Base-by-base conservation (phyloP, 192 early-diverging fungal genomes). In the Coemansia sp. region DNA sequence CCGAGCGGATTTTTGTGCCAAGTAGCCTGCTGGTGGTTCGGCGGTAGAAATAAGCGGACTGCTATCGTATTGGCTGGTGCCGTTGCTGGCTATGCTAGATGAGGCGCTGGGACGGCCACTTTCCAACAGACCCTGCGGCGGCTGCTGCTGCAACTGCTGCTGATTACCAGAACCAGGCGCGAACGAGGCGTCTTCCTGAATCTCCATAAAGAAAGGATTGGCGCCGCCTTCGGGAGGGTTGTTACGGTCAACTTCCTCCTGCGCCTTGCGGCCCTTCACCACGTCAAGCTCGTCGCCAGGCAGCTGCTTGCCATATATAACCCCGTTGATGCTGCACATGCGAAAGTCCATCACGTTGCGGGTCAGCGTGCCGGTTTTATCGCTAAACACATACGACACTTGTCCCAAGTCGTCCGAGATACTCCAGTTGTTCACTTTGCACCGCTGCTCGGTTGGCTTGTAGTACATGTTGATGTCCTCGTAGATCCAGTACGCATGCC, bases 341-440 rank as follows among this genome's bases (percentile, higher is more conserved):
- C 91, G 91, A 56, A 98, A 98, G 68, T 94, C 67, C 95, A 98
- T 98, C 30, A 91, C 84, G 60, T 98, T 98, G 58, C 88, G 87
- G 7, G 95, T 98, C 49, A 98, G 76, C 5, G 95, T 96, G 12
- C 95, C 95, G 14, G 95, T 98, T 62, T 98, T 98, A 76, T 98
- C 95, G 20, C 88, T 89, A 62, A 98, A 98, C 1, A 98, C 84
- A 65, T 98, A 98, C 62, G 94, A 90, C 28, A 98, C 92, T 64
- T 95, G 92, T 49, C 92, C 93, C 40, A 98, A 76, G 61, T 98
- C 96, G 60, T 98, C 96, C 11, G 90, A 93, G 17, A 98, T 75
- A 65, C 94, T 97, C 93, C 93, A 97, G 64, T 71, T 71, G 31
- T 64, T 66, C 0, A 73, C 69, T 3, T 69, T 46, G 34, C 69